phyloP scores from a whole-genome alignment of 176 grass and related monocot genomes.

The Triticum aestivum region IWGSC_CS_RefSeq_v2.1 NC_057797.1:588905986-588906485 shows the following conservation, averaged over 20 bases:
- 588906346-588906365: conserved; percentile 19
- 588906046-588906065: too few species aligned
- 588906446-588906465: background rate
- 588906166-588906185: too few species aligned
- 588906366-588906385: conserved; percentile 37
- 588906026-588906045: too few species aligned
- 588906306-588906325: background rate
- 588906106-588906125: too few species aligned
- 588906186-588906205: too few species aligned
- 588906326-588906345: conserved; percentile 17
- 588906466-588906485: background rate
- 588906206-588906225: background rate
- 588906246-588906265: background rate
- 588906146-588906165: background rate
- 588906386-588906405: conserved; percentile 43
- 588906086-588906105: too few species aligned
- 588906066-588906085: too few species aligned
- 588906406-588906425: background rate
- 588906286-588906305: background rate
- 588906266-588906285: background rate
- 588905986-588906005: too few species aligned
- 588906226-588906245: background rate
- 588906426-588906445: background rate
- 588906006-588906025: too few species aligned
- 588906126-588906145: background rate